Evolutionary conservation across 768 basidiomycete genomes (phyloP).

Genomic region (Hypsizygus marmoreus): DNA sequence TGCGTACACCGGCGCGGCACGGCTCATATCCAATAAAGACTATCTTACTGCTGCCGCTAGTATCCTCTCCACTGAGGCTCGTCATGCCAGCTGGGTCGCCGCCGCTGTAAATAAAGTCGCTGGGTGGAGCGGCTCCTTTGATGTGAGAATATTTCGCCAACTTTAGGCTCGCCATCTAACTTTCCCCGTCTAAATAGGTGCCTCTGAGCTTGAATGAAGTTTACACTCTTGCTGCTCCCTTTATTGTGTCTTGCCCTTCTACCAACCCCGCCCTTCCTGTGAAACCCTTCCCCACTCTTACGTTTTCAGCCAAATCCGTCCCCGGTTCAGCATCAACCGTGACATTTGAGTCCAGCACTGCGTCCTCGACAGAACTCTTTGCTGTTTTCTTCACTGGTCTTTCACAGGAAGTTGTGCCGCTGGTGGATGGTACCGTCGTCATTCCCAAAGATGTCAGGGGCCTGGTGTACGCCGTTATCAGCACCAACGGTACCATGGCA

Average conservation of each 20-base stretch:
- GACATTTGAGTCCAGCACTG: conserved; percentile 5
- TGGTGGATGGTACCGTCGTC: conserved; percentile 28
- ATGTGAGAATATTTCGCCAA: conserved; percentile 29
- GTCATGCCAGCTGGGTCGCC: conserved; percentile 59
- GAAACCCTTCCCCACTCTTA: conserved; percentile 53
- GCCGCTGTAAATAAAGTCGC: conserved; percentile 42
- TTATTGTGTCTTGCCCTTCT: conserved; percentile 57
- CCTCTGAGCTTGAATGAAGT: conserved; percentile 33
- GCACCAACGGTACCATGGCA: conserved; percentile 25
- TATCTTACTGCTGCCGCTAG: conserved; percentile 56
- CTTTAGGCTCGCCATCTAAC: conserved; percentile 4
- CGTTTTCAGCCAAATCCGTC: conserved; percentile 25
- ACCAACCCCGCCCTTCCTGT: conserved; percentile 55
- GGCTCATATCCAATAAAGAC: conserved; percentile 43
- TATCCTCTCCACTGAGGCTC: conserved; percentile 60
- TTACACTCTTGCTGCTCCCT: conserved; percentile 40
- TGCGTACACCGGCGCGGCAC: conserved; percentile 59
- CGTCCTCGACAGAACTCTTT: conserved; percentile 27
- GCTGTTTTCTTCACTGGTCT: conserved; percentile 49
- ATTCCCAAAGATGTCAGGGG: conserved; percentile 43
- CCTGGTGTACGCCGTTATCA: conserved; percentile 53
- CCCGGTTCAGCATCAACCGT: conserved; percentile 25
- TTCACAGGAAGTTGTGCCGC: conserved; percentile 30
- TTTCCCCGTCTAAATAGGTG: conserved; percentile 20
- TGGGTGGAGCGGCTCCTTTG: conserved; percentile 55